phyloP scores from a whole-genome alignment of 352 stramenopile genomes.

The Phytophthora sp. region DNA sequence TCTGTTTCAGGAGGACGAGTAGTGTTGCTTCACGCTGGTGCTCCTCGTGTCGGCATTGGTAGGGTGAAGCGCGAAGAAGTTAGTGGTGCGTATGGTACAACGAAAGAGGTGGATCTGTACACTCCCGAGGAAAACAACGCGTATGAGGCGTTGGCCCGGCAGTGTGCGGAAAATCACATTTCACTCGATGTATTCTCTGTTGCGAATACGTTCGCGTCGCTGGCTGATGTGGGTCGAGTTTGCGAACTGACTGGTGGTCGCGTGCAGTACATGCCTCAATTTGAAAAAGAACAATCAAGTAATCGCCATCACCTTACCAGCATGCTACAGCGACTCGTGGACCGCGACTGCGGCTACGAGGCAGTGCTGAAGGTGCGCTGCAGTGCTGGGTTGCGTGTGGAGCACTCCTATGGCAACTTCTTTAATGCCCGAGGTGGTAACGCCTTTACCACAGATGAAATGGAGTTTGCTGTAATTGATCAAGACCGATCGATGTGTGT shows the following conservation, averaged over 20 bases:
- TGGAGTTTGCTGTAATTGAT: constrained; percentile 90
- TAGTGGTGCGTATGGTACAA: constrained; percentile 81
- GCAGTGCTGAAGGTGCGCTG: constrained; percentile 90
- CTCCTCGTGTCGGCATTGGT: constrained; percentile 76
- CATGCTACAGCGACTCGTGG: constrained; percentile 72
- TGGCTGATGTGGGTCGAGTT: constrained; percentile 80
- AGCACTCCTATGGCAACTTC: constrained; percentile 88
- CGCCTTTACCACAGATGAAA: constrained; percentile 76
- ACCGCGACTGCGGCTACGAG: constrained; percentile 83
- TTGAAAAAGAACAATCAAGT: constrained; percentile 85
- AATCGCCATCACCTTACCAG: constrained; percentile 82
- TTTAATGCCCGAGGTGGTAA: constrained; percentile 66
- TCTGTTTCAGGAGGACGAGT: constrained; percentile 65
- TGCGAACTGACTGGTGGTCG: constrained; percentile 87
- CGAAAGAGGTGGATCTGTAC: constrained; percentile 87
- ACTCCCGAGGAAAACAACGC: constrained; percentile 69
- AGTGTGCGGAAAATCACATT: constrained; percentile 82
- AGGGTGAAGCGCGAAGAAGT: constrained; percentile 83
- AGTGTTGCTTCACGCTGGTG: constrained; percentile 77
- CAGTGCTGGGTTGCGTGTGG: constrained; percentile 82
- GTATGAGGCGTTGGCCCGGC: constrained; percentile 70
- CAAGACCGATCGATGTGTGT: constrained; percentile 87
- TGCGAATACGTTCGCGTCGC: constrained; percentile 82
- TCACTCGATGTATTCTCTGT: constrained; percentile 88
- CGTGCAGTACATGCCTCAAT: constrained; percentile 87